These are phyloP conservation scores for Sindora glabra DNA, from an alignment of 306 rosid genomes.

Conservation along the genomic window DNA sequence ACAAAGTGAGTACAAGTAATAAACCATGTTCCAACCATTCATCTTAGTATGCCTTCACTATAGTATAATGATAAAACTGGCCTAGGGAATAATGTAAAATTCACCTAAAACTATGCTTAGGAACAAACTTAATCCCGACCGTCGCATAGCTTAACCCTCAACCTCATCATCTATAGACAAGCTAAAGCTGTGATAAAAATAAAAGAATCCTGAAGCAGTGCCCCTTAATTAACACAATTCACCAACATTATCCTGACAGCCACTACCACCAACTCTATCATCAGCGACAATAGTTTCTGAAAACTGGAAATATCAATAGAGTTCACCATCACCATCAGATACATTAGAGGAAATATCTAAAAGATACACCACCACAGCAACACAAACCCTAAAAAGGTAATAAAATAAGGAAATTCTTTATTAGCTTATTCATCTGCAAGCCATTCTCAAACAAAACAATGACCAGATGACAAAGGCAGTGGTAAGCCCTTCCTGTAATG, in stretches of 20 bases:
- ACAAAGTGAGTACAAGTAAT: not conserved
- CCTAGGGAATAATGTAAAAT: too few species aligned
- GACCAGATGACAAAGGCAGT: not conserved
- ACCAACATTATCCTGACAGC: not conserved
- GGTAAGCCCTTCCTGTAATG: not conserved
- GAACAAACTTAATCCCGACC: too few species aligned
- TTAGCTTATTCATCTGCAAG: too few species aligned
- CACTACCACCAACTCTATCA: not conserved
- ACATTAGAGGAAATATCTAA: not conserved
- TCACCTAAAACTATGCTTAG: too few species aligned
- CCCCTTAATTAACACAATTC: conserved; percentile 4
- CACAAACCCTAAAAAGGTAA: too few species aligned
- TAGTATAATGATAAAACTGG: too few species aligned
- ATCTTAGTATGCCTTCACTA: not conserved
- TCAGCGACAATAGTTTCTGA: not conserved
- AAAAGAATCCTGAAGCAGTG: too few species aligned
- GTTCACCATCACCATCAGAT: conserved; percentile 9
- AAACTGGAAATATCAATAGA: not conserved
- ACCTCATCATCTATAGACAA: too few species aligned
- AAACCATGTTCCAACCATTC: not conserved
- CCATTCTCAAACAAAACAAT: not conserved
- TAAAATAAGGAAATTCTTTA: not conserved
- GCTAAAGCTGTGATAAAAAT: too few species aligned
- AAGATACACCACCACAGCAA: too few species aligned
- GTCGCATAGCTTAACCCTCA: too few species aligned